Conservation (phyloP, 2,329 filamentous ascomycete species). For the Ophiognomonia clavigignenti-juglandacearum region DNA sequence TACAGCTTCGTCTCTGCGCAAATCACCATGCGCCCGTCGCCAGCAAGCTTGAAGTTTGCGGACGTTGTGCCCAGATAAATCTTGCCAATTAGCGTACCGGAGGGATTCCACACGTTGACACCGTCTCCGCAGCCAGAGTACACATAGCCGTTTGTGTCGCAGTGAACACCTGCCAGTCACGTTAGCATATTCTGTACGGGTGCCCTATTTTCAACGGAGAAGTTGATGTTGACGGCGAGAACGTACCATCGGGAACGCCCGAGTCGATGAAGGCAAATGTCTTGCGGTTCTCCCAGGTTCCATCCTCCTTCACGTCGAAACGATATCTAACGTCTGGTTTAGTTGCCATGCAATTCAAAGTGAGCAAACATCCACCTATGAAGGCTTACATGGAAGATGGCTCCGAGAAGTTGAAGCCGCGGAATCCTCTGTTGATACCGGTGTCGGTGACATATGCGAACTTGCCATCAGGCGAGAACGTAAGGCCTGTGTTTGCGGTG, state of each 20-base stretch:
- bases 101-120: slow-evolving; percentile 43
- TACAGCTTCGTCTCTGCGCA: slow-evolving; percentile 36
- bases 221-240: too few species aligned
- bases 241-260: slow-evolving; percentile 51
- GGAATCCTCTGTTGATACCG: slow-evolving; percentile 40
- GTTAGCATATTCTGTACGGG: too few species aligned
- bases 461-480: slow-evolving; percentile 46
- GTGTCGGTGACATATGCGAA: slow-evolving; percentile 51
- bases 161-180: slow-evolving; percentile 51
- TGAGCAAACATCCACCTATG: background rate
- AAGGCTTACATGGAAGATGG: slow-evolving; percentile 43
- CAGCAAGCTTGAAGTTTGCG: slow-evolving; percentile 46
- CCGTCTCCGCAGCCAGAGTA: slow-evolving; percentile 49
- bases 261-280: slow-evolving; percentile 50
- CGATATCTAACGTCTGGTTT: slow-evolving; percentile 34
- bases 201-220: too few species aligned
- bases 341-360: slow-evolving; percentile 17
- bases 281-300: slow-evolving; percentile 38
- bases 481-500: too few species aligned
- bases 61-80: slow-evolving; percentile 44
- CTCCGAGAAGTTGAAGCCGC: slow-evolving; percentile 34
- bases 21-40: slow-evolving; percentile 35
- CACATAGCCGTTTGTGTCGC: slow-evolving; percentile 50
- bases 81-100: slow-evolving; percentile 49
- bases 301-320: slow-evolving; percentile 35